phyloP scores from a whole-genome alignment of 257 asterid genomes.

The Echites panduratus region DNA sequence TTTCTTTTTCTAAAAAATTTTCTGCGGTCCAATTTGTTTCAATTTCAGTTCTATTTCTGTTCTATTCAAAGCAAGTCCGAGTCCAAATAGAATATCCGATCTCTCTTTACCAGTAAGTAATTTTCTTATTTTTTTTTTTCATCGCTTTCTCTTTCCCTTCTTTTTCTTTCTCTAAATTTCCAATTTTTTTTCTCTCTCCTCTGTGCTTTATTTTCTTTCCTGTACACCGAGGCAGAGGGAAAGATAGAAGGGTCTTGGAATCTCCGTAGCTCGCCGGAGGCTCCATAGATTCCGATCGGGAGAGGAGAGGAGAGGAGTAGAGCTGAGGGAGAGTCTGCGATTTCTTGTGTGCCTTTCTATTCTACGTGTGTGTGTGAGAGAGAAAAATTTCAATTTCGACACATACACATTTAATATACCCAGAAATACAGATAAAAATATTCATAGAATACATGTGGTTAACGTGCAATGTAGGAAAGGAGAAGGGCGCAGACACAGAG shows the following conservation, averaged over 20 bases:
- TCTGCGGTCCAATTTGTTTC: constrained; percentile 9
- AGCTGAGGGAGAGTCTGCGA: constrained; percentile 16
- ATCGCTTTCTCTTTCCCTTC: not conserved
- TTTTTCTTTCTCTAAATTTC: not conserved
- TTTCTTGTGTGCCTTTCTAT: not conserved
- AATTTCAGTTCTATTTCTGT: constrained; percentile 10
- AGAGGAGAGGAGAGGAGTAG: not conserved
- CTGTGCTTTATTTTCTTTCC: not conserved
- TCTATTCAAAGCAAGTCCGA: constrained; percentile 13
- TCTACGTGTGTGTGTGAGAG: not conserved
- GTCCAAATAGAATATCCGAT: constrained; percentile 14
- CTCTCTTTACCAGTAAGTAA: constrained; percentile 4
- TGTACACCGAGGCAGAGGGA: not conserved
- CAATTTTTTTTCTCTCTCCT: constrained; percentile 8
- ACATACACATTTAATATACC: not conserved
- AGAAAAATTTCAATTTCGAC: not conserved
- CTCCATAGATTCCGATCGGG: constrained; percentile 24
- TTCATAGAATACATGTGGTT: constrained; percentile 39
- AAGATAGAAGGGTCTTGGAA: constrained; percentile 5
- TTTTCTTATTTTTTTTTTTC: not conserved
- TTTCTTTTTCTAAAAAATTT: too few relatives aligned
- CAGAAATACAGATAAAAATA: constrained; percentile 23
- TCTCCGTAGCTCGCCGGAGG: constrained; percentile 20
- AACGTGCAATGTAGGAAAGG: constrained; percentile 84
- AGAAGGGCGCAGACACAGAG: constrained; percentile 35